These are phyloP conservation scores for Monilinia fructigena DNA, from an alignment of 2,329 filamentous ascomycete genomes.

Conservation along the genomic window DNA sequence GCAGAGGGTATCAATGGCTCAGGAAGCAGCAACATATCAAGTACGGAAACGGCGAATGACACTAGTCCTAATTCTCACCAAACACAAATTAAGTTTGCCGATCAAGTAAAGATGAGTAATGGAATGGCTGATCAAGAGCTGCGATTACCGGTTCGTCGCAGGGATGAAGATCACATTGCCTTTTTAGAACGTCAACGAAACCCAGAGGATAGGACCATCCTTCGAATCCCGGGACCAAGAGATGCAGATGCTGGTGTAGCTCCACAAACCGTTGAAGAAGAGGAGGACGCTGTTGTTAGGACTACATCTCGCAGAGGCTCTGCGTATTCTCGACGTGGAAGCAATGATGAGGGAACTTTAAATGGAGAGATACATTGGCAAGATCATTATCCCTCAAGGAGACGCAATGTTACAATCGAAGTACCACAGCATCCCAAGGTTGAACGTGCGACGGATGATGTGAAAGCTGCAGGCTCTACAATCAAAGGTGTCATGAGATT, in stretches of 20 bases:
- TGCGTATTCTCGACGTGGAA: conserved; percentile 25
- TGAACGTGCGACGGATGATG: conserved; percentile 39
- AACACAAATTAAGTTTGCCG: conserved; percentile 60
- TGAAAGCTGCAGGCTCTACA: conserved; percentile 30
- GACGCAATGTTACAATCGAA: conserved; percentile 38
- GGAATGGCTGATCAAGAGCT: conserved; percentile 52
- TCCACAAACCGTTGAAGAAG: conserved; percentile 56
- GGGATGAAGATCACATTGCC: conserved; percentile 78
- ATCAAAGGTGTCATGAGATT: conserved; percentile 42
- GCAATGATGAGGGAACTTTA: conserved; percentile 19
- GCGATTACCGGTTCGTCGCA: conserved; percentile 52
- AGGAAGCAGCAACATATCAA: conserved; percentile 24
- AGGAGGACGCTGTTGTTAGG: conserved; percentile 31
- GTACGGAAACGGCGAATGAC: conserved; percentile 26
- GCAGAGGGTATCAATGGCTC: conserved; percentile 30
- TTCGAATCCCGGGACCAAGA: conserved; percentile 87
- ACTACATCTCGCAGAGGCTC: conserved; percentile 30
- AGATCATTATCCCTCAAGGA: conserved; percentile 24
- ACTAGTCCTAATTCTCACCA: conserved; percentile 23
- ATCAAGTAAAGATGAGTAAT: conserved; percentile 61
- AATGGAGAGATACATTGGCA: conserved; percentile 36
- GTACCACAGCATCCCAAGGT: conserved; percentile 23
- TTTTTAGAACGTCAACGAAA: conserved; percentile 84
- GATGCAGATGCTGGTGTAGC: conserved; percentile 82
- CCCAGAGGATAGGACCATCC: conserved; percentile 65